Conservation (phyloP, 176 grass and related monocot genomes). For the Carex littledalei region DNA sequence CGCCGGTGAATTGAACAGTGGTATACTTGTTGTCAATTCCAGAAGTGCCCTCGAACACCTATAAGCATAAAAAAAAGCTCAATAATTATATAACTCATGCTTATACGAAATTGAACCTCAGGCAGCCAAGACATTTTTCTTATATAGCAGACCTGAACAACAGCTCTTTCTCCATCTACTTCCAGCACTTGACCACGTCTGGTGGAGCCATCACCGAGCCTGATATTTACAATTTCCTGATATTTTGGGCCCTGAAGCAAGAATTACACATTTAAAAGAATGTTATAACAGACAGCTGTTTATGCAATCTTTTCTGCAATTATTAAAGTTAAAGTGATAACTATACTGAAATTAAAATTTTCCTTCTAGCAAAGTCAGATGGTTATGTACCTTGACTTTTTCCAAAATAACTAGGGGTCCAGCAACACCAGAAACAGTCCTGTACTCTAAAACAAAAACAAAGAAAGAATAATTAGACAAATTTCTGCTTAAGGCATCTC, state of each 20-base stretch:
- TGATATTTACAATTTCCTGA: conserved; percentile 99
- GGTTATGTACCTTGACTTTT: conserved; percentile 78
- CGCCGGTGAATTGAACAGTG: conserved; percentile 98
- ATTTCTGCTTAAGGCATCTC: neutral
- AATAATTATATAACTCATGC: neutral
- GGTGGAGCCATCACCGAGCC: conserved; percentile 87
- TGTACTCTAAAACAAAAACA: conserved; percentile 63
- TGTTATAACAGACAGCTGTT: neutral
- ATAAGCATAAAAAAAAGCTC: conserved; percentile 6
- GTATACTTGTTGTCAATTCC: conserved; percentile 99
- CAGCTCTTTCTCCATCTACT: conserved; percentile 99
- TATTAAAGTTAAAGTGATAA: neutral
- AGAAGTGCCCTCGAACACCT: conserved; percentile 99
- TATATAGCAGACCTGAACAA: conserved; percentile 61
- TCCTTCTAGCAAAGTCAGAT: neutral
- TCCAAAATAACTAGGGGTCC: conserved; percentile 98
- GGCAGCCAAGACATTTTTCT: neutral
- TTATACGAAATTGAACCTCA: neutral
- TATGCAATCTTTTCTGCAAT: neutral
- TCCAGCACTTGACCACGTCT: conserved; percentile 98
- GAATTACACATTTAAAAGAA: conserved; percentile 16
- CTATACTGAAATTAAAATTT: conserved; percentile 3
- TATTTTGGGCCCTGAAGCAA: conserved; percentile 84
- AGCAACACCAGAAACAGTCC: conserved; percentile 93
- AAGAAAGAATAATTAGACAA: conserved; percentile 1